Evolutionary conservation across 1,139 yeast species (phyloP).

Genomic region (Trichomonascaceae sp.): DNA sequence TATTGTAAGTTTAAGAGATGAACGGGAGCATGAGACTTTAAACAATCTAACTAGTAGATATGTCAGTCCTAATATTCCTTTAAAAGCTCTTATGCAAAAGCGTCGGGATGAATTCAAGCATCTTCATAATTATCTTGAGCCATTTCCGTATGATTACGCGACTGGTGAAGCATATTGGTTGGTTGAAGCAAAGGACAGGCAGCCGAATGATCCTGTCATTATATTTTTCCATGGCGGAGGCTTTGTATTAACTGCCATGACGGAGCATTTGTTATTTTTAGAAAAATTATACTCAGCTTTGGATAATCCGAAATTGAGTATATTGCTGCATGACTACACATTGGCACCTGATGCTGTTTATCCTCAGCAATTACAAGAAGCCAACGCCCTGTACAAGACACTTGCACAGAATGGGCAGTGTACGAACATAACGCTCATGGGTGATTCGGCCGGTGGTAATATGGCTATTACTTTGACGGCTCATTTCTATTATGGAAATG

Average conservation of each 20-base stretch:
- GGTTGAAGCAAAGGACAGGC: constrained; percentile 22
- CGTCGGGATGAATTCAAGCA: background rate
- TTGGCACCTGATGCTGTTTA: constrained; percentile 32
- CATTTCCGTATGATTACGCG: background rate
- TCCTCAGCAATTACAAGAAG: constrained; percentile 40
- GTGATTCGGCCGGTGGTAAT: constrained; percentile 46
- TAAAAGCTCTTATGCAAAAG: background rate
- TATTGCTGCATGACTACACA: constrained; percentile 38
- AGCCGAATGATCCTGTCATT: constrained; percentile 24
- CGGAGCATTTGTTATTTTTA: constrained; percentile 7
- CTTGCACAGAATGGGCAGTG: constrained; percentile 32
- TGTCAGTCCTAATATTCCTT: constrained; percentile 1
- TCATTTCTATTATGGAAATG: constrained; percentile 29
- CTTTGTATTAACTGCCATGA: constrained; percentile 19
- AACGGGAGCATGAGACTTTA: background rate
- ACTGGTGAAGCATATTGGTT: constrained; percentile 19
- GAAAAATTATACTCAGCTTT: constrained; percentile 37
- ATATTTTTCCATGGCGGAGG: constrained; percentile 41
- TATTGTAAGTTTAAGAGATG: background rate
- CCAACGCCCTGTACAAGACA: constrained; percentile 31
- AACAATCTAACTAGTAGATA: background rate
- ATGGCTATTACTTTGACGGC: constrained; percentile 35
- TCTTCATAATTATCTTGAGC: background rate
- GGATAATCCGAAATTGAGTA: constrained; percentile 23
- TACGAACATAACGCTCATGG: constrained; percentile 34